Evolutionary conservation across 2,329 filamentous ascomycete species (phyloP).

Genomic region (Ophiocordyceps sinensis): DNA sequence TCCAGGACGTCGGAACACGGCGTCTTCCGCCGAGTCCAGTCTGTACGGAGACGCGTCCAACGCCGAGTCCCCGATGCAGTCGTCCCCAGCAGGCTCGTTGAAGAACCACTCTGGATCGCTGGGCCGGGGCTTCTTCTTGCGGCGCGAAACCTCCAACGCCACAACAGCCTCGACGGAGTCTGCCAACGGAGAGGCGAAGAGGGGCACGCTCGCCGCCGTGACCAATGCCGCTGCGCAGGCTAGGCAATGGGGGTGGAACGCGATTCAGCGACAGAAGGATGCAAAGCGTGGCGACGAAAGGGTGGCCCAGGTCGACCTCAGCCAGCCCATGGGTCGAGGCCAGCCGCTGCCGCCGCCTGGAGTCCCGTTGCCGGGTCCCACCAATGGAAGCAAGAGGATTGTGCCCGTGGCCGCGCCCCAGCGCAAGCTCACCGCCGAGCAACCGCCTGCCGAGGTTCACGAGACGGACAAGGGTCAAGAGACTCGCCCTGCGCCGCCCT

Average conservation of each 20-base stretch:
- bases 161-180: slow-evolving; percentile 19
- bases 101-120: slow-evolving; percentile 25
- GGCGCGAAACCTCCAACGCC: slow-evolving; percentile 22
- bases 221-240: slow-evolving; percentile 40
- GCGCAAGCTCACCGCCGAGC: slow-evolving; percentile 37
- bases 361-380: slow-evolving; percentile 54
- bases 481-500: background rate
- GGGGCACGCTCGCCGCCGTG: slow-evolving; percentile 37
- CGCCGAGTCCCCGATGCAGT: slow-evolving; percentile 14
- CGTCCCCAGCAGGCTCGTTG: slow-evolving; percentile 19
- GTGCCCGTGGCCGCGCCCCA: slow-evolving; percentile 44
- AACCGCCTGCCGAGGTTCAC: slow-evolving; percentile 6
- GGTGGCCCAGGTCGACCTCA: slow-evolving; percentile 26
- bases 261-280: slow-evolving; percentile 36
- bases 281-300: slow-evolving; percentile 19
- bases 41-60: slow-evolving; percentile 10
- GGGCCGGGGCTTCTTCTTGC: slow-evolving; percentile 24
- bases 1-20: slow-evolving; percentile 20
- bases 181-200: slow-evolving; percentile 24
- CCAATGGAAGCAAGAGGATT: slow-evolving; percentile 44
- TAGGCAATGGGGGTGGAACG: slow-evolving; percentile 44
- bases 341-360: slow-evolving; percentile 72
- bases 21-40: slow-evolving; percentile 20
- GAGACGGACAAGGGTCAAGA: slow-evolving; percentile 17
- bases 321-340: slow-evolving; percentile 67